Base-by-base conservation (phyloP, 345 rosid genomes). In the Salix dunnii region DNA sequence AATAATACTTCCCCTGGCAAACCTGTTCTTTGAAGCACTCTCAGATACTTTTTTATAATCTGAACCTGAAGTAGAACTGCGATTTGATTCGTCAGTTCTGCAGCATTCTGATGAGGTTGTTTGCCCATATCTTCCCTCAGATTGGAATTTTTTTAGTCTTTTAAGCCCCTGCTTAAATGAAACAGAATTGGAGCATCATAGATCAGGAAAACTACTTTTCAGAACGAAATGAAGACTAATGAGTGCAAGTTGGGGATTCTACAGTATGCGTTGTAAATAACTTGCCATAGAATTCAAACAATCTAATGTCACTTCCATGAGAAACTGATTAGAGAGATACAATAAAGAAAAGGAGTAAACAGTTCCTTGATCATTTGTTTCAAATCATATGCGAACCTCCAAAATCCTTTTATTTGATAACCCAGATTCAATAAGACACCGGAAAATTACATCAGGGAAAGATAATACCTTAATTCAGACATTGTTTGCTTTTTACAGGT, bases 61-160 rank as follows among this genome's bases (percentile, higher is more conserved):
- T 71, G 72, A 69, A 40, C 33, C 6, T 5, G 78, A 65, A 49
- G 76, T 53, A 27, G 6, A 28, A 51, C 23, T 79, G 53, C 35
- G 40, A 51, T 48, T 86, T 51, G 81, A 61, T 80, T 82, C 86
- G 11, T 75, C 88, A 74, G 73, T 65, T 78, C 85, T 53, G 65
- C 64, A 42, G 71, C 35, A 78, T 73, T 78, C 87, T 36, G 78
- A 58, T 60, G 78, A 58, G 68, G 73, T 42, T 33, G 64, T 31
- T 73, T 74, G 89, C 67, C 83, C 87, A 69, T 76, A 75, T 82
- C 83, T 84, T 78, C 75, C 84, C 68, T 81, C 86, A 58, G 69
- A 38, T 33, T 85, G 90, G 51, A 83, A 82, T 81, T 86, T 91
- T 90, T 87, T 89, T 77, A 91, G 69, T 82, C 93, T 85, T 78